Conservation (phyloP, 352 stramenopile genomes). For the Globisporangium canariense region DNA sequence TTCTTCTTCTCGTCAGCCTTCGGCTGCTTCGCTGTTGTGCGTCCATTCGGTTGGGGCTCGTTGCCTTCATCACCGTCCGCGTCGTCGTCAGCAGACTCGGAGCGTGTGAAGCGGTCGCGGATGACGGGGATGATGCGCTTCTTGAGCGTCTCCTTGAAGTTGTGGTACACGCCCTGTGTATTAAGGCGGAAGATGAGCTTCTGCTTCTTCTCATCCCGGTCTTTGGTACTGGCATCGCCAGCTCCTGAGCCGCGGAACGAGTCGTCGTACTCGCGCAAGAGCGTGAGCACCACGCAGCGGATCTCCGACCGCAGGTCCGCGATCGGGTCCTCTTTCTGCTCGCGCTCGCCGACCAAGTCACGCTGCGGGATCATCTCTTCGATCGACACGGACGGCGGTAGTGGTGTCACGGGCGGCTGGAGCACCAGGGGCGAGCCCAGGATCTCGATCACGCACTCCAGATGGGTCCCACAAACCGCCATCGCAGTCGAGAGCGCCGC, state of each 20-base stretch:
- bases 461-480: slow-evolving; percentile 21
- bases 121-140: slow-evolving; percentile 76
- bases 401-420: slow-evolving; percentile 26
- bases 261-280: slow-evolving; percentile 70
- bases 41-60: not conserved
- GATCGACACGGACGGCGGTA: slow-evolving; percentile 29
- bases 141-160: slow-evolving; percentile 82
- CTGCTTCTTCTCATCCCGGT: slow-evolving; percentile 64
- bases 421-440: slow-evolving; percentile 35
- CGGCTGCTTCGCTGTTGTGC: not conserved
- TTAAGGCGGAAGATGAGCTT: slow-evolving; percentile 78
- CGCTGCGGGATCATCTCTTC: slow-evolving; percentile 51
- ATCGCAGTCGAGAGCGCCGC: slow-evolving; percentile 25
- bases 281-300: slow-evolving; percentile 41
- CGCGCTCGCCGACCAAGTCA: slow-evolving; percentile 41
- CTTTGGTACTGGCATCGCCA: not conserved
- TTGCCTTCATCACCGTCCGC: slow-evolving; percentile 13
- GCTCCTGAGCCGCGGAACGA: slow-evolving; percentile 8
- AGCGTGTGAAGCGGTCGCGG: slow-evolving; percentile 46
- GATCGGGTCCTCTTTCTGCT: slow-evolving; percentile 38
- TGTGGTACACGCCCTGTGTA: slow-evolving; percentile 70
- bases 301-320: slow-evolving; percentile 56
- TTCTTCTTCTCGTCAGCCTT: slow-evolving; percentile 34
- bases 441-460: slow-evolving; percentile 32
- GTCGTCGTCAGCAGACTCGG: slow-evolving; percentile 19